Base-by-base conservation (phyloP, 768 basidiomycete species). In the Sutorius australiensis region DNA sequence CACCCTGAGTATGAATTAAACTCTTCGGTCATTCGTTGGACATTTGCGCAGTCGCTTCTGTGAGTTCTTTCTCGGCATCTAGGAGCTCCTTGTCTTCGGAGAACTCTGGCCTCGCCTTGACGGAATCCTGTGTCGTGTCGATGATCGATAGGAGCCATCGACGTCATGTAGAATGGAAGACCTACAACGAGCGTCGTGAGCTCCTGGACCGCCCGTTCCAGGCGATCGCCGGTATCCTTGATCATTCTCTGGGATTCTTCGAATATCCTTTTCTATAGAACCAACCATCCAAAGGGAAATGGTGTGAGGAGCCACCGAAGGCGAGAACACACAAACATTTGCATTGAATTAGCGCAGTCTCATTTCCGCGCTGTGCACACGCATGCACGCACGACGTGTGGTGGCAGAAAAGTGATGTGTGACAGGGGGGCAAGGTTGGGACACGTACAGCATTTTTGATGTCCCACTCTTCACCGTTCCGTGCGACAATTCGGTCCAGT, bases 161-260 rank as follows among this genome's bases (percentile, higher is more conserved):
- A 59, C 46, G 60, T 56, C 56, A 64, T 41, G 54, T 3, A 31
- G 52, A 56, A 59, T 56, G 63, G 58, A 57, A 59, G 50, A 81
- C 89, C 56, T 67, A 94, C 92, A 48, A 91, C 67, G 42, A 91
- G 70, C 53, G 80, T 78, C 57, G 77, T 73, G 54, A 94, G 75
- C 50, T 88, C 87, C 51, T 73, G 82, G 30, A 75, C 75, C 31
- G 82, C 83, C 62, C 76, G 80, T 43, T 75, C 80, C n/a, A 91
- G 72, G 43, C 87, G 79, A 50, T 67, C 76, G 50, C 74, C 72
- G 19, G 84, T 78, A 64, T 92, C 89, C 46, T 71, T 71, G 54
- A 92, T 79, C 91, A 95, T 91, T 76, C 82, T 90, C 56, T 81
- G 73, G 39, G 86, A 84, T 74, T 95, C 92, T 51, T 88, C 84